Percentiles rank a stretch among this genome's conserved stretches.
phyloP scores from a whole-genome alignment of 352 stramenopile species.

The Pythium oligandrum region DNA sequence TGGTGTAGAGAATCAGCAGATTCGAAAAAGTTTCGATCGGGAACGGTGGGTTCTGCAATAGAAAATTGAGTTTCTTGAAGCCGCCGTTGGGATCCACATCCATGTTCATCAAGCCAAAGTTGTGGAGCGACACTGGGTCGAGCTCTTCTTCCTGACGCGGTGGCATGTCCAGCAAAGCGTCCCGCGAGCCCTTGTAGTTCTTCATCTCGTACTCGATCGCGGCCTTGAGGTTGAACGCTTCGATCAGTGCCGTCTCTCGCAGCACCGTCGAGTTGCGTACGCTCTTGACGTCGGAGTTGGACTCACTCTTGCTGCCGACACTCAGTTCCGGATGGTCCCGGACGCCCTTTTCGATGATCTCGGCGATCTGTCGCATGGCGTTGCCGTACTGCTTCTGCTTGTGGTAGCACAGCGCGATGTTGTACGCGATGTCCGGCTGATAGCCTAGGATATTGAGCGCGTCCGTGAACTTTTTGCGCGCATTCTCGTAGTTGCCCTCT shows the following conservation, averaged over 20 bases:
- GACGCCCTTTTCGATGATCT: constrained; percentile 92
- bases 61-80: constrained; percentile 95
- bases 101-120: constrained; percentile 93
- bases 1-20: constrained; percentile 92
- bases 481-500: constrained; percentile 85
- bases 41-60: constrained; percentile 93
- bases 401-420: constrained; percentile 95
- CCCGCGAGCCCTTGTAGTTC: constrained; percentile 79
- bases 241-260: constrained; percentile 90
- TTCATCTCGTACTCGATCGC: constrained; percentile 95
- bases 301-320: constrained; percentile 90
- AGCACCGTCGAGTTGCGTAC: constrained; percentile 92
- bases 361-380: constrained; percentile 89
- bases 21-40: constrained; percentile 95
- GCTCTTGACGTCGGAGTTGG: constrained; percentile 81
- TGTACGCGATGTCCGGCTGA: constrained; percentile 92
- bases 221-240: constrained; percentile 95
- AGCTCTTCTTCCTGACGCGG: constrained; percentile 89
- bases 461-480: constrained; percentile 89
- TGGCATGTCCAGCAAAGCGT: constrained; percentile 93
- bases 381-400: constrained; percentile 89
- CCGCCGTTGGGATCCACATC: constrained; percentile 89
- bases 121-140: constrained; percentile 89
- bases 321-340: constrained; percentile 91
- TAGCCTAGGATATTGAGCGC: constrained; percentile 92